Evolutionary conservation across 208 protist species (phyloP), one percentile per base, ranked within the genome.

Genomic region (Acanthamoeba healyi): DNA sequence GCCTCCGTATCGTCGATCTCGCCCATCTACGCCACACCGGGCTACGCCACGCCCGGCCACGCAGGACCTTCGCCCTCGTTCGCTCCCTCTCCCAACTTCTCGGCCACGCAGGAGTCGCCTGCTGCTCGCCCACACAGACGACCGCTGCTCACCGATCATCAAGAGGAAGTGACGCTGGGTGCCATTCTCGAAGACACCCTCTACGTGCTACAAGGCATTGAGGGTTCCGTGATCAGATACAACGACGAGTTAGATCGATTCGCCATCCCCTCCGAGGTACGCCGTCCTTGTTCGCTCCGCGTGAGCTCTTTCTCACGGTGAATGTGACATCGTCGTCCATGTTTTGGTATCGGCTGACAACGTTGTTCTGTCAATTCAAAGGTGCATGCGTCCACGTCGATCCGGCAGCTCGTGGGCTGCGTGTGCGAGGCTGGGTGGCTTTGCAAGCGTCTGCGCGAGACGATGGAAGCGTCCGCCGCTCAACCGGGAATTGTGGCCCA

Each of bases 401-500:
- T 72, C 38, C 19, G 81, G n/a, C 77, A 95, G 38, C 44, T 96
- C 24, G 74, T 97, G 14, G 22, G 86, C 29, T 58, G 93, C 29
- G 38, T 97, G 19, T 82, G 54, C 42, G 96, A 97, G 63, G 54
- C 95, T 58, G 96, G 96, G 46, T 97, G 95, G 95, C 38, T 97
- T 42, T 97, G 94, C 29, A 94, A 61, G 61, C 86, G 93, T 40
- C 56, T 96, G 40, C 70, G 87, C 92, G 42, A 46, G 17, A 94
- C 94, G 46, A 40, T 97, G 4, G 58, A 95, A 29, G 32, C 19
- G 7, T 29, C 17, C 44, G 12, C 77, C 12, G 46, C 32, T 17
- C 77, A 84, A 22, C 22, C 49, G 1, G 54, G 81, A n/a, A 94
- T 51, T 26, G 54, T 74, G 19, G 42, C 82, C 38, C 74, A 86